A percentile compares a stretch with the other conserved stretches of the same genome.
Conservation (phyloP, 306 rosid species). For the Vachellia pachyceras region DNA sequence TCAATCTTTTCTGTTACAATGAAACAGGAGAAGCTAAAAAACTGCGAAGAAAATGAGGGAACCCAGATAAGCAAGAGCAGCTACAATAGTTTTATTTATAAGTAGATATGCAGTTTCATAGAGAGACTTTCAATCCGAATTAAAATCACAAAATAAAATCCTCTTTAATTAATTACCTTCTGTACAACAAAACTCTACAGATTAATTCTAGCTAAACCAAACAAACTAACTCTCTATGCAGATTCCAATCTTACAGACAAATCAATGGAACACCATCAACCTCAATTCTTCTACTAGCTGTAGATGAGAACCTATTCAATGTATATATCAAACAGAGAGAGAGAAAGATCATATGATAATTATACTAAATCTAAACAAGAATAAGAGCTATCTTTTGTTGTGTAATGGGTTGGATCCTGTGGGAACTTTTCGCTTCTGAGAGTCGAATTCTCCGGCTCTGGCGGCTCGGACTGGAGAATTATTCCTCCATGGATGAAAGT, state of each 20-base stretch:
- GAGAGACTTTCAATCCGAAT: conserved; percentile 14
- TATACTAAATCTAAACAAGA: neutral
- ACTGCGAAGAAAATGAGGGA: neutral
- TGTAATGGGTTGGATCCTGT: conserved; percentile 92
- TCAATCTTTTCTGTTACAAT: conserved; percentile 20
- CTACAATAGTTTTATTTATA: conserved; percentile 19
- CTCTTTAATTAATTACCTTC: conserved; percentile 47
- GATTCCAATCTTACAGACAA: conserved; percentile 30
- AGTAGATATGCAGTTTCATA: conserved; percentile 3
- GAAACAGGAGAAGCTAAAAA: conserved; percentile 38
- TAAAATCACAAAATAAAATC: conserved; percentile 23
- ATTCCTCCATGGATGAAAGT: conserved; percentile 26
- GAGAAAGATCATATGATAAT: neutral
- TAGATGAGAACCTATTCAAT: neutral
- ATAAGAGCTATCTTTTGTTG: conserved; percentile 62
- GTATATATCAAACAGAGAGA: neutral
- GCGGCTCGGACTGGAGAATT: conserved; percentile 33
- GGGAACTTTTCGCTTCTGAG: conserved; percentile 76
- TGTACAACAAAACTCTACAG: conserved; percentile 59
- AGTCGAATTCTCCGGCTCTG: conserved; percentile 39
- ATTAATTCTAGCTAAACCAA: conserved; percentile 44
- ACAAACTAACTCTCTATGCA: conserved; percentile 15
- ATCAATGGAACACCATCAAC: conserved; percentile 21
- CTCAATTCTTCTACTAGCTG: conserved; percentile 32
- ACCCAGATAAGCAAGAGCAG: neutral